These are phyloP conservation scores for Cyberlindnera mississippiensis DNA, from an alignment of 805 yeast genomes.

Conservation along the genomic window DNA sequence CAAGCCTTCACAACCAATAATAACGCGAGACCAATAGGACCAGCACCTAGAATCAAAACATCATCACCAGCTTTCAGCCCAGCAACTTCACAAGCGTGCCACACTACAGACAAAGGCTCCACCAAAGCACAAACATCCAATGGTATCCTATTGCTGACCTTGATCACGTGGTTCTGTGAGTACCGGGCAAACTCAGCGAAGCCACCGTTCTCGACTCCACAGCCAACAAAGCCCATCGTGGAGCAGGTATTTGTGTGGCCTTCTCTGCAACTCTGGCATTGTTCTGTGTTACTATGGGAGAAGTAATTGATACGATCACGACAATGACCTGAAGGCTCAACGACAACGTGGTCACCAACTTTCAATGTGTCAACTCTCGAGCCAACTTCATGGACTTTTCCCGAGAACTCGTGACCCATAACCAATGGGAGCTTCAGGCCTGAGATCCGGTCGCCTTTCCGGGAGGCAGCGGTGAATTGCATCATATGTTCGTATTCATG, in stretches of 20 bases:
- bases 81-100: conserved; percentile 53
- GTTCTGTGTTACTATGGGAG: conserved; percentile 18
- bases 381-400: conserved; percentile 52
- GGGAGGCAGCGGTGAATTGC: conserved; percentile 48
- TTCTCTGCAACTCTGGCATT: conserved; percentile 40
- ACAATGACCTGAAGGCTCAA: conserved; percentile 47
- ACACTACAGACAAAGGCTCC: conserved; percentile 54
- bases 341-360: conserved; percentile 54
- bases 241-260: conserved; percentile 45
- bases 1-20: conserved; percentile 51
- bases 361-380: conserved; percentile 44
- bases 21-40: conserved; percentile 60
- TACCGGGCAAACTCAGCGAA: conserved; percentile 43
- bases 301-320: conserved; percentile 32
- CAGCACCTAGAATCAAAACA: conserved; percentile 55
- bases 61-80: conserved; percentile 40
- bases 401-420: conserved; percentile 61
- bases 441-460: conserved; percentile 27
- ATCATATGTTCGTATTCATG: conserved; percentile 62
- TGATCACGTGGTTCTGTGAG: conserved; percentile 36
- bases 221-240: conserved; percentile 41
- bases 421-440: conserved; percentile 48
- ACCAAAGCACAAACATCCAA: conserved; percentile 53
- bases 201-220: conserved; percentile 48
- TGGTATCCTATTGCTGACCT: conserved; percentile 38